phyloP scores from a whole-genome alignment of 106 monocot species.

The Narthecium ossifragum region DNA sequence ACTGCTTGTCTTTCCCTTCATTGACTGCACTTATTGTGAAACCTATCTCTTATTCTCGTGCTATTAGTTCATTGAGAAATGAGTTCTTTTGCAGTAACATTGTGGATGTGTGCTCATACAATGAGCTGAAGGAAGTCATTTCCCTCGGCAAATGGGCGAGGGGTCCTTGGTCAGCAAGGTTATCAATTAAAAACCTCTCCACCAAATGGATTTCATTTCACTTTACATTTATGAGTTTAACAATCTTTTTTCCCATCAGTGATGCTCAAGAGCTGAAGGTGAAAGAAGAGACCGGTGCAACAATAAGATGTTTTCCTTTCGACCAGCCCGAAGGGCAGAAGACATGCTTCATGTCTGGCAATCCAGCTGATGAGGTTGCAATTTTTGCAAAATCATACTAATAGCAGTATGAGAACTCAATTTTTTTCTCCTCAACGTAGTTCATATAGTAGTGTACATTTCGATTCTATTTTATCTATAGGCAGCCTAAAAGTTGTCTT shows the following conservation, averaged over 20 bases:
- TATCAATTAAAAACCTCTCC: slow-evolving; percentile 5
- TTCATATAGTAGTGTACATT: too few relatives aligned
- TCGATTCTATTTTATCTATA: too few relatives aligned
- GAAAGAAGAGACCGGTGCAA: slow-evolving; percentile 96
- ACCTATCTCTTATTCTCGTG: too few relatives aligned
- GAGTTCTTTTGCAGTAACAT: slow-evolving; percentile 65
- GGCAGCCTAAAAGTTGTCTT: too few relatives aligned
- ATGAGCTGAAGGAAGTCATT: slow-evolving; percentile 75
- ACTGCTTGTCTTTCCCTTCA: too few relatives aligned
- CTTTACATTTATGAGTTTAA: too few relatives aligned
- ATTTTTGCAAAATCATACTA: slow-evolving; percentile 93
- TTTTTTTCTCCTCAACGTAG: too few relatives aligned
- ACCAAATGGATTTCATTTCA: too few relatives aligned
- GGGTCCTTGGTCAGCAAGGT: slow-evolving; percentile 97
- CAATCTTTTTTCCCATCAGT: slow-evolving; percentile 13
- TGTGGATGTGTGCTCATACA: slow-evolving; percentile 84
- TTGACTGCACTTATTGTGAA: too few relatives aligned
- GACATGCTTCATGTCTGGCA: slow-evolving; percentile 87
- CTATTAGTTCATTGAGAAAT: too few relatives aligned
- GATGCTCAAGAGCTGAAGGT: slow-evolving; percentile 80
- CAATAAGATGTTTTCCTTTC: slow-evolving; percentile 93
- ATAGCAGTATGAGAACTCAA: too few relatives aligned
- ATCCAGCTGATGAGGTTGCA: slow-evolving; percentile 73
- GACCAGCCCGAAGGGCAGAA: slow-evolving; percentile 72
- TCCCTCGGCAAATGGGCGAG: slow-evolving; percentile 92